Evolutionary conservation across 345 rosid genomes (phyloP), one percentile per base, ranked within the genome.

Genomic region (Eucalyptus erythrocorys): DNA sequence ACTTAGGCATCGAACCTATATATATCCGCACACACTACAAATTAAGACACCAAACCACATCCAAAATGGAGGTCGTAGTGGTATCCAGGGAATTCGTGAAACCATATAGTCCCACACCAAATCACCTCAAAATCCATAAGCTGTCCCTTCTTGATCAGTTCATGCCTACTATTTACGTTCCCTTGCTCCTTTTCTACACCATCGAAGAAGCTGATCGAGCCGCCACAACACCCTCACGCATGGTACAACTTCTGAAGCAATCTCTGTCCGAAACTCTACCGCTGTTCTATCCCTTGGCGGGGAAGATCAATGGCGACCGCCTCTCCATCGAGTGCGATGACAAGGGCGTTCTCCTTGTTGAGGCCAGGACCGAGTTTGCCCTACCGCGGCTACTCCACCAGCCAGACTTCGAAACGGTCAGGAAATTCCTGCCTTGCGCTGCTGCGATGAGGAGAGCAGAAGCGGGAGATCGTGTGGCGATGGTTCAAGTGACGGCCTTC

Each of bases 101-200:
- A 68, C 95, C 94, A 81, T 91, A 93, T 53, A 88, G 91, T 26
- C 92, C 92, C 40, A 91, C 94, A 24, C 92, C 93, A 24, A 88
- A 55, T 22, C 92, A 89, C 88, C 89, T 91, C 6, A 90, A 86
- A 90, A 89, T 10, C 88, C 91, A 89, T 89, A 88, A 91, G 86
- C 89, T 92, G 37, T 92, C 92, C 85, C 91, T 93, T 87, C 66
- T 91, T 66, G 95, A 94, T 87, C 94, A 94, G 89, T 66, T 93
- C 10, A 30, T 90, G 48, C 88, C 91, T 19, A n/a, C 66, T 43
- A 55, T 57, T 3, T 92, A 92, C 48, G 88, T 90, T 71, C 92
- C 92, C 6, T 32, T 89, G 43, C 71, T 94, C 87, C 87, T 90
- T 37, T 93, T 90, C 86, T 94, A 93, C 61, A 66, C 91, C 51